Evolutionary conservation across 352 stramenopile species (phyloP).

Genomic region (Peronospora belbahrii): DNA sequence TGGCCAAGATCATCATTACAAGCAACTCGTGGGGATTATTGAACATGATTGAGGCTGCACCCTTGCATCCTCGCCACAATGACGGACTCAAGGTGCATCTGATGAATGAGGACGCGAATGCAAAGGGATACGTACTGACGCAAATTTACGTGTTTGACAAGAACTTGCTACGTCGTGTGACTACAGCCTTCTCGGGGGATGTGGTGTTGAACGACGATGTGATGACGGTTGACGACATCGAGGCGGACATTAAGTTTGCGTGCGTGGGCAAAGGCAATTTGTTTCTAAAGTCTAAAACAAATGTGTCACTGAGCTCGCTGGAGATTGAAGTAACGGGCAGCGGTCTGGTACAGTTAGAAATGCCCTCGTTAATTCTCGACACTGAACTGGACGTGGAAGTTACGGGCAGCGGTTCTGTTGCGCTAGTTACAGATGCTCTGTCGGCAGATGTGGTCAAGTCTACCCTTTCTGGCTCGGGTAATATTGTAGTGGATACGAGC

Average conservation of each 20-base stretch:
- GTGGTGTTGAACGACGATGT: conserved; percentile 41
- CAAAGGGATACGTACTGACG: conserved; percentile 45
- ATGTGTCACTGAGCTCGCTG: conserved; percentile 25
- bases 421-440: conserved; percentile 24
- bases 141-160: conserved; percentile 47
- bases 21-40: conserved; percentile 50
- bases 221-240: conserved; percentile 27
- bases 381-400: conserved; percentile 32
- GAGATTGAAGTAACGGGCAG: conserved; percentile 31
- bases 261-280: conserved; percentile 31
- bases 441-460: conserved; percentile 20
- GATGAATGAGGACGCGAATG: conserved; percentile 45
- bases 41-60: conserved; percentile 35
- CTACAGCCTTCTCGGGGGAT: conserved; percentile 27
- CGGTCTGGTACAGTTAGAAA: conserved; percentile 26
- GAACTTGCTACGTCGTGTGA: conserved; percentile 32
- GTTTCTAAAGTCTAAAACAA: conserved; percentile 27
- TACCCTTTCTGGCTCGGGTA: conserved; percentile 25
- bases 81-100: conserved; percentile 46
- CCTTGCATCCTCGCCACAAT: conserved; percentile 28
- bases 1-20: conserved; percentile 46
- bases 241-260: conserved; percentile 39
- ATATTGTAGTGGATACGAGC: conserved; percentile 31
- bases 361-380: conserved; percentile 18
- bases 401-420: conserved; percentile 31